Percentiles rank a stretch among this genome's conserved stretches.
Evolutionary conservation across 108 stramenopile genomes (phyloP).

Genomic region (Chaetoceros muelleri): DNA sequence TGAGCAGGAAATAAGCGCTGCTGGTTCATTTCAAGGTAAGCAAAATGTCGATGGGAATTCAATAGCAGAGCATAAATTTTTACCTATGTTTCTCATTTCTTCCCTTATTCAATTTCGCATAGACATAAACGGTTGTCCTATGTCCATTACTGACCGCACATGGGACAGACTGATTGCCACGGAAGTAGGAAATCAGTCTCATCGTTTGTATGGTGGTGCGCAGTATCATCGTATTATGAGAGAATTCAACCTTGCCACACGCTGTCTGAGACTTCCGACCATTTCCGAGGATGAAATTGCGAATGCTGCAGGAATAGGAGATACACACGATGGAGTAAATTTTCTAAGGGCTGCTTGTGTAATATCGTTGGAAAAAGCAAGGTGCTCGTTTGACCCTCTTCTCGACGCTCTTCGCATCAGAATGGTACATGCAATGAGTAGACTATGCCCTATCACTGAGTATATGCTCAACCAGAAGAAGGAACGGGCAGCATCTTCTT

Average conservation of each 20-base stretch:
- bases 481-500: constrained; percentile 42
- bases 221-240: constrained; percentile 86
- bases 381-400: constrained; percentile 73
- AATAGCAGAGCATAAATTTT: neutral
- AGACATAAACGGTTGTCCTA: constrained; percentile 54
- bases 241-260: constrained; percentile 81
- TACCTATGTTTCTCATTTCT: neutral
- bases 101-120: neutral
- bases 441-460: constrained; percentile 76
- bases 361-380: constrained; percentile 88
- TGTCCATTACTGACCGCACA: constrained; percentile 60
- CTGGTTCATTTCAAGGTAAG: constrained; percentile 63
- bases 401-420: constrained; percentile 57
- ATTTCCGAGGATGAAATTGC: constrained; percentile 90
- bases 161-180: constrained; percentile 51
- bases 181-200: constrained; percentile 57
- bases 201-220: constrained; percentile 82
- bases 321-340: constrained; percentile 90
- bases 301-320: constrained; percentile 88
- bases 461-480: constrained; percentile 75
- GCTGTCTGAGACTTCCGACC: constrained; percentile 68
- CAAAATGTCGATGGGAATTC: neutral
- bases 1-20: constrained; percentile 63
- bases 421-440: constrained; percentile 76
- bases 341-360: constrained; percentile 88